Base-by-base conservation (phyloP, 805 yeast genomes). In the Diddensiella santjacobensis region DNA sequence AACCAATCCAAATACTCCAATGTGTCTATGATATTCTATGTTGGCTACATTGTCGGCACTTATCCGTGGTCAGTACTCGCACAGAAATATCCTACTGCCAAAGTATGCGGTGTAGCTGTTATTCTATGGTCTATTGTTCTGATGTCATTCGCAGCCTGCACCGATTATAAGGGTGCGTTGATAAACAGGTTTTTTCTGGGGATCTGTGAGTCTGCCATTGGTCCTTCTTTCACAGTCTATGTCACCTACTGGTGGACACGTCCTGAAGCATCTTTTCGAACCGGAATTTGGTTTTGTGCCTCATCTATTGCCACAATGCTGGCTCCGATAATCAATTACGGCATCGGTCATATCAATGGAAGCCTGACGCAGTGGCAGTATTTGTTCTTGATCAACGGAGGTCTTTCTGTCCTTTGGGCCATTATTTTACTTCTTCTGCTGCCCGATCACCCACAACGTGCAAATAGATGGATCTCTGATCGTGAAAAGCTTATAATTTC, bases 201-300 rank as follows among this genome's bases (percentile, higher is more conserved):
- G 11, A 60, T 71, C 50, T 64, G 77, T 2, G 84, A 80, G 58
- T 66, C 77, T 11, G 26, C 37, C 4, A 19, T 72, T 79, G 26
- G 19, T 18, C 85, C 87, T 2, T 73, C 80, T 3, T 77, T 77
- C 62, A 74, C 78, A 23, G 66, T 77, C 24, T 59, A 80, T 41
- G 79, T 83, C 3, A 62, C 77, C 19, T 80, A 76, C 61, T 81
- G 80, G 75, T 81, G 79, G 71, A 73, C 68, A 50, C 57, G 66
- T 10, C 52, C 52, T 13, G 66, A 66, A 50, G 78, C 79, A 42
- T 82, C 82, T 18, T 31, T 23, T 37, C 62, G 76, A 33, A 59
- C 68, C 1, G 62, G 71, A 22, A 47, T 68, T 22, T 75, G 77
- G 73, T 68, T 71, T 50, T n/a, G n/a, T n/a, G n/a, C n/a, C n/a